These are phyloP conservation scores for Jackrogersella multiformis DNA, from an alignment of 495 filamentous ascomycete genomes.

Conservation along the genomic window DNA sequence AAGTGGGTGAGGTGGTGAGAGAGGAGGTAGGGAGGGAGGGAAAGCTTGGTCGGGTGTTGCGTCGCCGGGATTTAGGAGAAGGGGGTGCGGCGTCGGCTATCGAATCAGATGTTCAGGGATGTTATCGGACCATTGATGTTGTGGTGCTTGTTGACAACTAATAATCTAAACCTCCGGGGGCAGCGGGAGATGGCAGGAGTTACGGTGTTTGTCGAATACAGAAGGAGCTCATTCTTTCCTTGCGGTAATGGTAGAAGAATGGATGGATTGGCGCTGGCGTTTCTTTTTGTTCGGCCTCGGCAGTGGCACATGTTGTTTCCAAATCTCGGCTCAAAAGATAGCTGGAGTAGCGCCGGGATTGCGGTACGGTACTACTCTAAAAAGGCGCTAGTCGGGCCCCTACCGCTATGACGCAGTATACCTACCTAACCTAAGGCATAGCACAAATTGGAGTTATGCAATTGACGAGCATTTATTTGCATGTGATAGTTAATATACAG, in stretches of 20 bases:
- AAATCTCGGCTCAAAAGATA: conserved; percentile 32
- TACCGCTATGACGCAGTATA: conserved; percentile 29
- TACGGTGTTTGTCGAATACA: not conserved
- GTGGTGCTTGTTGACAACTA: not conserved
- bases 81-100: not conserved
- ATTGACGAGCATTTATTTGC: not conserved
- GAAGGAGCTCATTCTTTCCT: not conserved
- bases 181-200: not conserved
- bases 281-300: conserved; percentile 25
- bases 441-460: conserved; percentile 2
- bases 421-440: not conserved
- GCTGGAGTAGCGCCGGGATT: conserved; percentile 21
- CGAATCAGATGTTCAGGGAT: not conserved
- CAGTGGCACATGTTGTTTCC: conserved; percentile 32
- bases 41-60: not conserved
- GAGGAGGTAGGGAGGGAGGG: not conserved
- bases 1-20: not conserved
- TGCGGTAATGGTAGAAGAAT: not conserved
- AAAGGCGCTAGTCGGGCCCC: conserved; percentile 15
- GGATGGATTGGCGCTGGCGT: conserved; percentile 9
- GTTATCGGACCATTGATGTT: conserved; percentile 30
- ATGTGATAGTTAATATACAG: too few species aligned
- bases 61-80: not conserved
- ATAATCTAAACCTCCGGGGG: too few species aligned
- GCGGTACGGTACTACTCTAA: not conserved